Base-by-base conservation (phyloP, 2,329 filamentous ascomycete species). In the Magnaporthiopsis incrustans region DNA sequence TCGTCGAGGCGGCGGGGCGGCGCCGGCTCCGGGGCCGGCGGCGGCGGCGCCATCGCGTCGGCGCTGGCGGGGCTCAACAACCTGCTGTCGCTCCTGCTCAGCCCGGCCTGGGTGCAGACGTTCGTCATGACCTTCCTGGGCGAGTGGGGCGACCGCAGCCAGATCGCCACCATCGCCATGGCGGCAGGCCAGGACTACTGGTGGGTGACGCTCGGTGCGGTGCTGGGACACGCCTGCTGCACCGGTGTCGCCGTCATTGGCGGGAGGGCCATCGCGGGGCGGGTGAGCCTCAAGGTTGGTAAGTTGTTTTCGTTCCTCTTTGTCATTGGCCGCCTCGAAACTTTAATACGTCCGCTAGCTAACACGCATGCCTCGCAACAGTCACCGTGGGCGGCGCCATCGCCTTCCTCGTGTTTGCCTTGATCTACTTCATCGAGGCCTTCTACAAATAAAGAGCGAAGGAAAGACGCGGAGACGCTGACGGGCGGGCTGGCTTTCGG, bases 141-240 rank as follows among this genome's bases (percentile, higher is more conserved):
- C 57, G 95, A 99, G 76, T 99, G 95, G 95, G 95, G 95, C 65
- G 95, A 99, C 73, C 87, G 95, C 69, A 96, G 91, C 74, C 95
- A 99, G 78, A 98, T 99, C 71, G 95, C 95, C 27, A 99, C 95
- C 0, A 96, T 99, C 73, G 95, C 95, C 63, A 99, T 99, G 95
- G 95, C 95, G 61, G 94, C 95, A 44, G 95, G 95, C 26, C 91
- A 96, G 76, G 95, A 99, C 74, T 99, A 98, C 76, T 98, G 94
- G 94, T 97, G 92, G 90, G 95, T 99, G 50, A 97, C 92, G 4
- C 81, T 92, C 60, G 95, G 95, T 65, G 94, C 95, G 1, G 85
- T 95, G 50, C 82, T 85, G 60, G 95, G 95, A 12, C 95, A 99
- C 76, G 89, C 86, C 59, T 85, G 94, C 68, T 99, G 95, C 79